Base-by-base conservation (phyloP, 2,329 filamentous ascomycete genomes). In the Arthrobotrys megalospora region DNA sequence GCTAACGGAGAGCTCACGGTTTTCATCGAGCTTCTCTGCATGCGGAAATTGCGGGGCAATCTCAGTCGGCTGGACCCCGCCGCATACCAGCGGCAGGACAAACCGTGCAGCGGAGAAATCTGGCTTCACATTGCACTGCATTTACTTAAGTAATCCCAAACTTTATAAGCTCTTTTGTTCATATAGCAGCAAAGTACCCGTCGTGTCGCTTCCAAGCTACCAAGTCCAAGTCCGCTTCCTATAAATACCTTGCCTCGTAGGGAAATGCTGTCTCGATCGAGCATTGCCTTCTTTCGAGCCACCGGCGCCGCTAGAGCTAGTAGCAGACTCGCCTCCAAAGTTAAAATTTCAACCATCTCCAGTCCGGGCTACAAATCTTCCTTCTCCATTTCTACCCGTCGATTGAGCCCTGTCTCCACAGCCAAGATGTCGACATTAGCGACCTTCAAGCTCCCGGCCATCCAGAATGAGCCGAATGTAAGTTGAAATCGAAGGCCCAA, bases 381-480 rank as follows among this genome's bases (percentile, higher is more conserved):
- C 14, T 53, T 43, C 52, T 66, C 62, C 16, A 52, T 45, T 62
- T 58, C 63, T 32, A 55, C 62, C 47, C 75, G 62, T 58, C 67
- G 63, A 53, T 70, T 76, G 58, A 73, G 60, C 62, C 50, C 52
- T 63, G 41, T 66, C 12, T 66, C 62, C 67, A 19, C 67, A 53
- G 68, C 67, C 69, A 81, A 60, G 62, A 84, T 83, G 82, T 82
- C 90, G 72, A 91, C 90, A 6, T 87, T 97, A 80, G 94, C 94
- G 62, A 88, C 90, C 79, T 98, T 97, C 89, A 95, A 93, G 87
- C 89, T 94, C 64, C 96, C 96, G 62, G 90, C 90, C 80, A 90
- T 97, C 82, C 87, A 89, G 83, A 99, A 99, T 84, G 96, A 99
- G 86, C 93, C 93, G n/a, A 99, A 97, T 84, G 94, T 97, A 85